phyloP scores from a whole-genome alignment of 345 rosid species.

The Durio zibethinus region DNA sequence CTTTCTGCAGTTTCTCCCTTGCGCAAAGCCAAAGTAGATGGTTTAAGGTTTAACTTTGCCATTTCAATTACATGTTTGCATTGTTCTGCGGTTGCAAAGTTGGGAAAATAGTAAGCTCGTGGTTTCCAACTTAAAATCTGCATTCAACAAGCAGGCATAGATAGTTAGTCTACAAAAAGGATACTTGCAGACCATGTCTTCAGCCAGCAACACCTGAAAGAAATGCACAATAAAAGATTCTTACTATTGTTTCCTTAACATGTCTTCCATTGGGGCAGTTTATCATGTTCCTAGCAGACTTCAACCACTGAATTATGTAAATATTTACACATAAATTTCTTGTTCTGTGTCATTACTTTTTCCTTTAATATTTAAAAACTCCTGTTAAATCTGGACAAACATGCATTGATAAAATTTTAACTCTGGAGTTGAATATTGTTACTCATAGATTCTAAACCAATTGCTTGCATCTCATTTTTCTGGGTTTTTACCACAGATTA shows the following conservation, averaged over 20 bases:
- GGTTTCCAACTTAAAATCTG: constrained; percentile 81
- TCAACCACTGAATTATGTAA: not conserved
- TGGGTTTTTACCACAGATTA: not conserved
- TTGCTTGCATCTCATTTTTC: constrained; percentile 2
- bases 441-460: not conserved
- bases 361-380: not conserved
- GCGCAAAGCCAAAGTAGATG: constrained; percentile 64
- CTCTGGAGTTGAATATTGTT: not conserved
- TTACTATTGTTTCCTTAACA: not conserved
- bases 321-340: not conserved
- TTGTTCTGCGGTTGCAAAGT: constrained; percentile 60
- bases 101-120: constrained; percentile 67
- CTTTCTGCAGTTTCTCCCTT: constrained; percentile 68
- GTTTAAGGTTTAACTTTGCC: constrained; percentile 50
- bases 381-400: not conserved
- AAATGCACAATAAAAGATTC: not conserved
- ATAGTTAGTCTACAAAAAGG: not conserved
- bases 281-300: not conserved
- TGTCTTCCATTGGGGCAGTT: not conserved
- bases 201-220: not conserved
- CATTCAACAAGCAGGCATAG: constrained; percentile 1
- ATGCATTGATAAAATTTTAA: not conserved
- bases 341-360: not conserved
- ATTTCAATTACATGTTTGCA: constrained; percentile 47
- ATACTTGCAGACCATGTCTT: not conserved